Percentiles rank a stretch among this genome's conserved stretches.
These are phyloP conservation scores for Xerocomus cyaneibrunnescens DNA, from an alignment of 1,284 basidiomycete genomes.

Conservation along the genomic window DNA sequence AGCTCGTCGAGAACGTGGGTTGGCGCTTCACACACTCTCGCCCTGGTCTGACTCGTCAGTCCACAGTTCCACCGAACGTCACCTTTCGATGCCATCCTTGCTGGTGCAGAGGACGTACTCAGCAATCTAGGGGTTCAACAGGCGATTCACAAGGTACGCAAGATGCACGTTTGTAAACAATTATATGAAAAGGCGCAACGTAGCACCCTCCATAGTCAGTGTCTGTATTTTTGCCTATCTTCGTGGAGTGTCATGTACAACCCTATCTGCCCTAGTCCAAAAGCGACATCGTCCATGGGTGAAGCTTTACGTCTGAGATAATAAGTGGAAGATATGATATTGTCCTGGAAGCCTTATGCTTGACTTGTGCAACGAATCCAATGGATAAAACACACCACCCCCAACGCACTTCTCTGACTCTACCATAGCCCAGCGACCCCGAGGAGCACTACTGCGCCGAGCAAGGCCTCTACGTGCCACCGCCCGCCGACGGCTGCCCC, in stretches of 20 bases:
- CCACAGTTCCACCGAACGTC: constrained; percentile 41
- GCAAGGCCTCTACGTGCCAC: too few species aligned
- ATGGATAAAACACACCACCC: neutral
- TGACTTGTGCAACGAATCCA: neutral
- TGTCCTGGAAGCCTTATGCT: constrained; percentile 1
- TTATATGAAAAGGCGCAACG: neutral
- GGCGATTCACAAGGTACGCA: constrained; percentile 63
- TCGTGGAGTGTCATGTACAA: constrained; percentile 9
- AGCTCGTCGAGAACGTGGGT: constrained; percentile 58
- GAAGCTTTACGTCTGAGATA: constrained; percentile 2
- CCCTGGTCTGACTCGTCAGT: neutral
- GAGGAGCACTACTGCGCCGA: too few species aligned
- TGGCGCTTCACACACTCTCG: neutral
- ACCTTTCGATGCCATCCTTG: constrained; percentile 49
- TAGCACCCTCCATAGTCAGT: neutral
- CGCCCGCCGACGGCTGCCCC: too few species aligned
- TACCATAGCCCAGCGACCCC: constrained; percentile 18
- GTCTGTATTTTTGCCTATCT: neutral
- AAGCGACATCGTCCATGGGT: neutral
- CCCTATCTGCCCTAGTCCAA: neutral
- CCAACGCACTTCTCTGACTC: neutral
- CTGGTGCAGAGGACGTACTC: constrained; percentile 64
- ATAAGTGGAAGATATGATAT: constrained; percentile 12
- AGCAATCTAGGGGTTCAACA: constrained; percentile 68
- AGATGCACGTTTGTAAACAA: constrained; percentile 52